Evolutionary conservation across 2,329 filamentous ascomycete genomes (phyloP).

Genomic region (Penicillium glabrum): DNA sequence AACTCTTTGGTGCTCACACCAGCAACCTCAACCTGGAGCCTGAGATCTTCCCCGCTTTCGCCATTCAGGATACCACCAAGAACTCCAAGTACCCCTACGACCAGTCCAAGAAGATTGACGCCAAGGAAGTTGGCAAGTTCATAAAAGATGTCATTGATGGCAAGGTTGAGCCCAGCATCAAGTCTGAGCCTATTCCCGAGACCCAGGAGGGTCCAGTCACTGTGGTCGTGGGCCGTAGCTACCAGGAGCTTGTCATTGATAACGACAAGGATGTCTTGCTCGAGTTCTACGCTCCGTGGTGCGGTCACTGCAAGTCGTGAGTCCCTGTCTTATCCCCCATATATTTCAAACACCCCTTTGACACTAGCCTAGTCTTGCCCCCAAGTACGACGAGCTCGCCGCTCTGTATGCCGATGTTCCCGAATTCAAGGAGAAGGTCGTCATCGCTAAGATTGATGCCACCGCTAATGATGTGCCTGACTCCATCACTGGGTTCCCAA

Average conservation of each 20-base stretch:
- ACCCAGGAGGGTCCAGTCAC: conserved; percentile 85
- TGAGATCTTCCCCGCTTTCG: conserved; percentile 94
- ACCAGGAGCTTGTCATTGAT: conserved; percentile 87
- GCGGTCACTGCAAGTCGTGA: conserved; percentile 68
- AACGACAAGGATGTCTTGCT: conserved; percentile 95
- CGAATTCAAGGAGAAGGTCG: conserved; percentile 59
- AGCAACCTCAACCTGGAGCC: conserved; percentile 96
- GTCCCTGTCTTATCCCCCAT: conserved; percentile 17
- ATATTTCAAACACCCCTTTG: not conserved
- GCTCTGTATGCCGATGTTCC: conserved; percentile 53
- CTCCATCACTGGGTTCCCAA: conserved; percentile 96
- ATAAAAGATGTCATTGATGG: conserved; percentile 81
- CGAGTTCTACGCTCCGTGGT: conserved; percentile 95
- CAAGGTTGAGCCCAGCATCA: conserved; percentile 94
- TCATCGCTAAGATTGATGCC: conserved; percentile 87
- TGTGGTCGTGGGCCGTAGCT: conserved; percentile 89
- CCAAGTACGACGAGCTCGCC: conserved; percentile 67
- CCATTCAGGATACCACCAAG: conserved; percentile 92
- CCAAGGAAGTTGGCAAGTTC: conserved; percentile 73
- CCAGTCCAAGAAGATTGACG: conserved; percentile 75
- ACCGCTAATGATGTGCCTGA: conserved; percentile 96
- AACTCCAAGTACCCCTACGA: conserved; percentile 97
- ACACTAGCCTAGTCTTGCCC: conserved; percentile 51
- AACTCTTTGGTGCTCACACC: conserved; percentile 89
- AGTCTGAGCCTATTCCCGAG: conserved; percentile 96